Percentiles rank a stretch among this genome's conserved stretches.
These are phyloP conservation scores for Atkinsonella hypoxylon DNA, from an alignment of 2,329 filamentous ascomycete genomes.

Conservation along the genomic window DNA sequence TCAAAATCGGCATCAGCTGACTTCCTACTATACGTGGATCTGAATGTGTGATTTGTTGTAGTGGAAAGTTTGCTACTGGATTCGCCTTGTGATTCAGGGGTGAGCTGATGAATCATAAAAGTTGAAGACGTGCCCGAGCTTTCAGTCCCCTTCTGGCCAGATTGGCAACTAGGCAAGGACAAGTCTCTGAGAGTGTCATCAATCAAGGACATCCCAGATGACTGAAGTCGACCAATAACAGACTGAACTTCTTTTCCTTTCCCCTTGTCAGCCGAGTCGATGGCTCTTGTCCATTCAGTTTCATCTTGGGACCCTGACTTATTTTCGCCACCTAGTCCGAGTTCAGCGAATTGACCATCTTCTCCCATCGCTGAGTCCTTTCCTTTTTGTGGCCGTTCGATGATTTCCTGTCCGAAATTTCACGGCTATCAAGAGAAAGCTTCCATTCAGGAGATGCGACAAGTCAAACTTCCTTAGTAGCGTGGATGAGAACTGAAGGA, in stretches of 20 bases:
- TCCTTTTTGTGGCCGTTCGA: not conserved
- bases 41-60: not conserved
- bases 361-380: not conserved
- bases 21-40: not conserved
- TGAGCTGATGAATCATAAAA: not conserved
- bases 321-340: not conserved
- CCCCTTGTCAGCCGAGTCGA: constrained; percentile 1
- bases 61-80: not conserved
- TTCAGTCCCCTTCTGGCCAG: constrained; percentile 10
- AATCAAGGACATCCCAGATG: constrained; percentile 1
- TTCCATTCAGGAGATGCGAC: too few relatives aligned
- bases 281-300: not conserved
- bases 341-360: not conserved
- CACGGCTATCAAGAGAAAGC: too few relatives aligned
- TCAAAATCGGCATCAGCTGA: not conserved
- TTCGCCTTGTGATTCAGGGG: not conserved
- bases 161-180: not conserved
- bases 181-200: not conserved
- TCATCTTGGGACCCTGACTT: not conserved
- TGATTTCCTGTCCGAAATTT: too few relatives aligned
- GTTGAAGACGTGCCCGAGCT: constrained; percentile 2
- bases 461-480: too few relatives aligned
- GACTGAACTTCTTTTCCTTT: constrained; percentile 8
- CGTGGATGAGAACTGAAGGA: too few relatives aligned
- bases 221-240: not conserved